These are phyloP conservation scores for Alternaria tenuissima DNA, from an alignment of 2,329 filamentous ascomycete species.

Conservation along the genomic window DNA sequence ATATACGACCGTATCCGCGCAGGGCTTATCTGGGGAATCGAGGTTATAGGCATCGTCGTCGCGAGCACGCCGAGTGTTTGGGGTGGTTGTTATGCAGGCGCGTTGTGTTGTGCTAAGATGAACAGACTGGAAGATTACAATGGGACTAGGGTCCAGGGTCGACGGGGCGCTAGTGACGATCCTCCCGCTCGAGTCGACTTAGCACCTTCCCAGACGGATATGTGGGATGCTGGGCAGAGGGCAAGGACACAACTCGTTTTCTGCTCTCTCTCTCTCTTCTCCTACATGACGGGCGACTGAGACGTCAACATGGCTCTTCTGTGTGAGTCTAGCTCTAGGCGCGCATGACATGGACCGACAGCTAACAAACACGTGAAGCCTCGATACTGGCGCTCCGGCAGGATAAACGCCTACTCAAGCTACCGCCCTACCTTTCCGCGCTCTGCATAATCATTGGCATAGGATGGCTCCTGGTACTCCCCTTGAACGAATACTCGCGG, in stretches of 20 bases:
- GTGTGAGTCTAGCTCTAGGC: constrained; percentile 30
- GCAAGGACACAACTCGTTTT: constrained; percentile 20
- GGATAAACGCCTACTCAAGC: constrained; percentile 80
- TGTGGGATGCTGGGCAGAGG: constrained; percentile 23
- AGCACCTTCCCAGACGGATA: constrained; percentile 21
- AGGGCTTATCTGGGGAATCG: constrained; percentile 71
- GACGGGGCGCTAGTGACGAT: constrained; percentile 23
- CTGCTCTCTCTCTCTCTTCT: constrained; percentile 1
- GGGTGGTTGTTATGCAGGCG: constrained; percentile 20
- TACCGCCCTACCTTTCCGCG: constrained; percentile 87
- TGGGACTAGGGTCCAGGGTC: constrained; percentile 24
- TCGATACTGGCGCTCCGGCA: constrained; percentile 75
- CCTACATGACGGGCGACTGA: constrained; percentile 17
- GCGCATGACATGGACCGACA: neutral
- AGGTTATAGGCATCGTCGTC: constrained; percentile 46
- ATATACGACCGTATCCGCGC: constrained; percentile 80
- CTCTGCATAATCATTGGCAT: constrained; percentile 86
- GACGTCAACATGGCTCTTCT: constrained; percentile 45
- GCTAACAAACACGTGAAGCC: constrained; percentile 48
- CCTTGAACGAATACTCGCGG: constrained; percentile 88
- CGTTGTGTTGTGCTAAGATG: constrained; percentile 15
- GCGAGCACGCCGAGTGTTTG: constrained; percentile 21
- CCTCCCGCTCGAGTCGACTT: constrained; percentile 21
- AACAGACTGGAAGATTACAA: constrained; percentile 15
- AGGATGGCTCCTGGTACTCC: constrained; percentile 87